These are phyloP conservation scores for Fraxinus ornus DNA, from an alignment of 305 asterid genomes.

Conservation along the genomic window DNA sequence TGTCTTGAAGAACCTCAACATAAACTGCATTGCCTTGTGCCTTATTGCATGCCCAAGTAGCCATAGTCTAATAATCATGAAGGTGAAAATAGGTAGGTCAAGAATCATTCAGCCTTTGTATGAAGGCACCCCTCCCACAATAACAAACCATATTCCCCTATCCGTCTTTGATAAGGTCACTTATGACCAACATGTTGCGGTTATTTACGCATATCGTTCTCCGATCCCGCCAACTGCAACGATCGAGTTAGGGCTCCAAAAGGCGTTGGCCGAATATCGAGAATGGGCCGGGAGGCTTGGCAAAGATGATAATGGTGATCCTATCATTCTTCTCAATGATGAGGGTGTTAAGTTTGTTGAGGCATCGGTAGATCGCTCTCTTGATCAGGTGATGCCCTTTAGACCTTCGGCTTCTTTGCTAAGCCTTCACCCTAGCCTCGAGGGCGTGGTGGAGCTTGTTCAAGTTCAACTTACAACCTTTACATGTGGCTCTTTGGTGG, in stretches of 20 bases:
- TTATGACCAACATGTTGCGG: slow-evolving; percentile 59
- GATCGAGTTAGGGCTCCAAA: slow-evolving; percentile 56
- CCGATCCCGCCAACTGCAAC: slow-evolving; percentile 54
- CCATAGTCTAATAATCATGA: slow-evolving; percentile 38
- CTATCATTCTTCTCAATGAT: slow-evolving; percentile 50
- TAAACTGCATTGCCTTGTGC: slow-evolving; percentile 9
- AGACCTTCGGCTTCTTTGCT: slow-evolving; percentile 48
- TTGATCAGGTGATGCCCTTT: slow-evolving; percentile 40
- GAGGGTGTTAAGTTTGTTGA: slow-evolving; percentile 78
- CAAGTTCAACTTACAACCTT: slow-evolving; percentile 80
- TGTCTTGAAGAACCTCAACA: slow-evolving; percentile 26
- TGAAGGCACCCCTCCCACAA: slow-evolving; percentile 45
- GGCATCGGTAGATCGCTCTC: slow-evolving; percentile 48
- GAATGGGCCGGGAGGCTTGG: slow-evolving; percentile 82
- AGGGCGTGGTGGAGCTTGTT: slow-evolving; percentile 53
- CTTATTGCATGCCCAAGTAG: neutral
- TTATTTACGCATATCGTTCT: slow-evolving; percentile 69
- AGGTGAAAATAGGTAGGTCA: slow-evolving; percentile 54
- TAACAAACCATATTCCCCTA: slow-evolving; percentile 36
- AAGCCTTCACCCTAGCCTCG: slow-evolving; percentile 62
- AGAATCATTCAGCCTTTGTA: slow-evolving; percentile 62
- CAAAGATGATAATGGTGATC: slow-evolving; percentile 34
- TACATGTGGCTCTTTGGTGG: slow-evolving; percentile 71
- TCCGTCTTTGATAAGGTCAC: slow-evolving; percentile 71
- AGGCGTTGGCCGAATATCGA: slow-evolving; percentile 51